Evolutionary conservation across 768 basidiomycete genomes (phyloP).

Genomic region (Naematelia aurantialba): DNA sequence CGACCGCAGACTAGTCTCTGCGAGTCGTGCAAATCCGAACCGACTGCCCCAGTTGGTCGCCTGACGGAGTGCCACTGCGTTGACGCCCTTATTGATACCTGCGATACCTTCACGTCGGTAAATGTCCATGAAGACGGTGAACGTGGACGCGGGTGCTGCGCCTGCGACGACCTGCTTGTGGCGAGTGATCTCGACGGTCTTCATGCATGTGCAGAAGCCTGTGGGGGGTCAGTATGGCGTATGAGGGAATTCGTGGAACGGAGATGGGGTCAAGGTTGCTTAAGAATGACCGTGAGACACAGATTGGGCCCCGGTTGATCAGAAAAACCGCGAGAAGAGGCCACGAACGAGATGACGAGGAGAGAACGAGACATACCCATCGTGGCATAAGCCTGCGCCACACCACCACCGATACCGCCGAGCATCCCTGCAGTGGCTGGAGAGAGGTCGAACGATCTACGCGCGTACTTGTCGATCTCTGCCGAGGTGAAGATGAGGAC

Average conservation of each 20-base stretch:
- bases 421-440: conserved; percentile 81
- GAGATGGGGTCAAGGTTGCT: not conserved
- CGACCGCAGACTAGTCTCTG: conserved; percentile 73
- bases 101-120: conserved; percentile 87
- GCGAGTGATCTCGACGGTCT: conserved; percentile 71
- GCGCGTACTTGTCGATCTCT: conserved; percentile 72
- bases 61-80: conserved; percentile 56
- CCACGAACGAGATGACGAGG: not conserved
- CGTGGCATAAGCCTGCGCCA: conserved; percentile 98
- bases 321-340: not conserved
- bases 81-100: conserved; percentile 99
- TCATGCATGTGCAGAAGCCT: conserved; percentile 99
- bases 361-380: conserved; percentile 71
- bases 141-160: conserved; percentile 82
- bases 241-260: conserved; percentile 5
- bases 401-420: conserved; percentile 95
- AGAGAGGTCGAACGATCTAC: conserved; percentile 64
- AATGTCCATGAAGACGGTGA: conserved; percentile 91
- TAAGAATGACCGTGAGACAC: no score
- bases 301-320: no score
- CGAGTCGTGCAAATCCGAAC: conserved; percentile 93
- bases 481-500: conserved; percentile 94
- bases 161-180: conserved; percentile 84
- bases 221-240: conserved; percentile 1
- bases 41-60: conserved; percentile 54